phyloP scores from a whole-genome alignment of 1,284 basidiomycete genomes.

The Marasmius tenuissimus region DNA sequence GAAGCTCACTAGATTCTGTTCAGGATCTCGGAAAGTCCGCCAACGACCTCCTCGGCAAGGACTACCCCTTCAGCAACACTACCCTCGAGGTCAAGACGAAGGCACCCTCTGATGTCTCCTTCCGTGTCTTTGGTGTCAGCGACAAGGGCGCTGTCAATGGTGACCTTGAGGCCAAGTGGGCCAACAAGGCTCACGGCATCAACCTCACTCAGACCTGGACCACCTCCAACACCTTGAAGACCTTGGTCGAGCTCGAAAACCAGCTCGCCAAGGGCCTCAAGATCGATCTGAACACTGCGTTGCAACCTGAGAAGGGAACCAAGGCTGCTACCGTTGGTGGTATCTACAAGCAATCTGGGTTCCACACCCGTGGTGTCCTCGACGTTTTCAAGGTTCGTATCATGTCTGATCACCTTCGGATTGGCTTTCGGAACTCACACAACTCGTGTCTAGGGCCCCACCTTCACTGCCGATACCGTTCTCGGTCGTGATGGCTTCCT shows the following conservation, averaged over 20 bases:
- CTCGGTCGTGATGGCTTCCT: conserved; percentile 98
- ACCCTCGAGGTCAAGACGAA: conserved; percentile 93
- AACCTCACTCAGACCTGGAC: conserved; percentile 95
- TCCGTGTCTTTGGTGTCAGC: conserved; percentile 84
- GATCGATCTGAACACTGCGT: conserved; percentile 85
- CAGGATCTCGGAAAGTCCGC: conserved; percentile 97
- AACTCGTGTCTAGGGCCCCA: conserved; percentile 71
- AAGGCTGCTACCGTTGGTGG: conserved; percentile 85
- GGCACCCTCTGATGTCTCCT: conserved; percentile 86
- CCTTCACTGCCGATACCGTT: conserved; percentile 95
- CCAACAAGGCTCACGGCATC: conserved; percentile 87
- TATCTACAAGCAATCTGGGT: conserved; percentile 94
- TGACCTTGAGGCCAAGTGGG: conserved; percentile 91
- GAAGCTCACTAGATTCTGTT: background rate
- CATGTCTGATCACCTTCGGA: conserved; percentile 10
- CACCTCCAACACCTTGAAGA: conserved; percentile 88
- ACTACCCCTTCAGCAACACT: conserved; percentile 85
- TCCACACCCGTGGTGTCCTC: conserved; percentile 90
- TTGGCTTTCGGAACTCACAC: conserved; percentile 4
- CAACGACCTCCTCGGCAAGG: conserved; percentile 91
- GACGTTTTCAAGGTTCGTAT: conserved; percentile 90
- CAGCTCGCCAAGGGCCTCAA: conserved; percentile 98
- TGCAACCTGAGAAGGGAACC: conserved; percentile 83
- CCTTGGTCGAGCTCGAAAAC: conserved; percentile 95
- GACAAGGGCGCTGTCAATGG: conserved; percentile 74